A percentile compares a stretch with the other conserved stretches of the same genome.
Conservation (phyloP, 192 early-diverging fungal genomes). For the Diversispora eburnea region DNA sequence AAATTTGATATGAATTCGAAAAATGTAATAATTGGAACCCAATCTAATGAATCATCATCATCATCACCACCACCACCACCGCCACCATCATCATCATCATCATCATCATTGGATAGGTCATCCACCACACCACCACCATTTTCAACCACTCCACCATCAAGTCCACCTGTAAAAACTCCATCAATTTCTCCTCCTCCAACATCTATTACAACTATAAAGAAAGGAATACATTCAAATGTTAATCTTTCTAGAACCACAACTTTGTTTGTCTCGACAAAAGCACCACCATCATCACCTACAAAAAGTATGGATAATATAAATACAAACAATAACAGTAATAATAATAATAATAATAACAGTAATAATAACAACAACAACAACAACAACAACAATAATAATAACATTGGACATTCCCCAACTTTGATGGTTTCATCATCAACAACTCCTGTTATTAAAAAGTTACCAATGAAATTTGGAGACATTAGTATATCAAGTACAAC, state of each 20-base stretch:
- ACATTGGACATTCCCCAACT: neutral
- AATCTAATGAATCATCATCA: neutral
- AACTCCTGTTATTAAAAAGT: conserved; percentile 1
- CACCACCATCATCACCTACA: too few species aligned
- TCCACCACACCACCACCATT: neutral
- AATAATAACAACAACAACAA: neutral
- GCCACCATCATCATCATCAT: neutral
- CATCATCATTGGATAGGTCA: neutral
- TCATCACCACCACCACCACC: neutral
- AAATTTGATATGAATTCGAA: conserved; percentile 26
- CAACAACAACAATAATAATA: conserved; percentile 1
- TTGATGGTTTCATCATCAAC: neutral
- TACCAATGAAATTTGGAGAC: conserved; percentile 22
- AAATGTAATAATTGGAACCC: neutral
- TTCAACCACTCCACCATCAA: neutral
- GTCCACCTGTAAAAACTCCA: neutral
- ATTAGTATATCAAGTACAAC: conserved; percentile 6
- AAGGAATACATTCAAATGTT: conserved; percentile 2
- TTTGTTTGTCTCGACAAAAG: conserved; percentile 1
- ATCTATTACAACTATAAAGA: neutral
- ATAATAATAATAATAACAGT: too few species aligned
- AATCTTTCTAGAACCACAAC: neutral
- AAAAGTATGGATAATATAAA: too few species aligned
- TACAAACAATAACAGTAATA: too few species aligned
- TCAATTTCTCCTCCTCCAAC: neutral